phyloP scores from a whole-genome alignment of 257 asterid genomes.

The Nicotiana tabacum region DNA sequence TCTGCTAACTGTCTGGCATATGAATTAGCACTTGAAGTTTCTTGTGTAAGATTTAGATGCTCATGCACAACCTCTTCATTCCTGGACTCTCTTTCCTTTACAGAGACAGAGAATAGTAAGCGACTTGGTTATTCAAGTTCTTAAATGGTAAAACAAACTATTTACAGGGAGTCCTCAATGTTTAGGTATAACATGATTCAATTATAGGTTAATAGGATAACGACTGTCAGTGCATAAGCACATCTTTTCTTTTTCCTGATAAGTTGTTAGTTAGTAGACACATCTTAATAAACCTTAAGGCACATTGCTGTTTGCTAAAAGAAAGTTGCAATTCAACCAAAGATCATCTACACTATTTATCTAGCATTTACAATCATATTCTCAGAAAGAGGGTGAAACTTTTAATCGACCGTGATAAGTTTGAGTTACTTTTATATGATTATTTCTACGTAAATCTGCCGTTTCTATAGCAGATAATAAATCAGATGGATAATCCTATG shows the following conservation, averaged over 20 bases:
- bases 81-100: slow-evolving; percentile 53
- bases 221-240: not conserved
- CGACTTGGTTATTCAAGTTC: not conserved
- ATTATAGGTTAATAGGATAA: not conserved
- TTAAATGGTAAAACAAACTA: not conserved
- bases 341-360: not conserved
- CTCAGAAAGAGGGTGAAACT: not conserved
- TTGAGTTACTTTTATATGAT: not conserved
- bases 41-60: slow-evolving; percentile 50
- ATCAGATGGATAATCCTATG: not conserved
- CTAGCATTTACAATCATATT: not conserved
- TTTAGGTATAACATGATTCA: not conserved
- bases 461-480: not conserved
- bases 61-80: slow-evolving; percentile 32
- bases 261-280: not conserved
- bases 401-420: not conserved
- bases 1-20: slow-evolving; percentile 75
- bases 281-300: not conserved
- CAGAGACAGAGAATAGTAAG: slow-evolving; percentile 11
- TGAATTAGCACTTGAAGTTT: slow-evolving; percentile 54
- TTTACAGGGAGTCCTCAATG: not conserved
- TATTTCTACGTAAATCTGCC: not conserved
- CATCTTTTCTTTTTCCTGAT: not conserved
- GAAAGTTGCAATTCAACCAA: not conserved
- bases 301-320: not conserved